phyloP scores from a whole-genome alignment of 176 grass and related monocot genomes.

The Pontederia crassipes region DNA sequence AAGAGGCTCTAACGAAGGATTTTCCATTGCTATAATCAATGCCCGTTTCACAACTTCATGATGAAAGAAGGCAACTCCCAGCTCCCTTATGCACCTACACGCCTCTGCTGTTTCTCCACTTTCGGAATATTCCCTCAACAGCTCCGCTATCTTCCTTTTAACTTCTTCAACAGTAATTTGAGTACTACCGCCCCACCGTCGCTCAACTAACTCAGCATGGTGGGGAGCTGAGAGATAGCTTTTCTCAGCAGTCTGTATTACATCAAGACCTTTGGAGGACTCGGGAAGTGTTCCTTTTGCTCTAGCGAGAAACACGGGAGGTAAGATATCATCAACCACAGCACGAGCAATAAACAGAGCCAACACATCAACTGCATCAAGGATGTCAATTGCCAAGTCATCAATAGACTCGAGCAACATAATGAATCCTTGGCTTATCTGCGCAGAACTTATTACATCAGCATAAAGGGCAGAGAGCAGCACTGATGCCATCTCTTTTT shows the following conservation, averaged over 20 bases:
- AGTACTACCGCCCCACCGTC: slow-evolving; percentile 16
- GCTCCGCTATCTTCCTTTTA: slow-evolving; percentile 15
- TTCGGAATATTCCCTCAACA: slow-evolving; percentile 15
- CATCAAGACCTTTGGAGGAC: slow-evolving; percentile 9
- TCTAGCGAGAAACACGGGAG: slow-evolving; percentile 15
- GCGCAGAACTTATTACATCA: slow-evolving; percentile 11
- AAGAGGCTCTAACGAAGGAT: slow-evolving; percentile 6
- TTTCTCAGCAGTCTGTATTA: slow-evolving; percentile 17
- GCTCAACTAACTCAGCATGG: slow-evolving; percentile 17
- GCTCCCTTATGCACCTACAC: slow-evolving; percentile 19
- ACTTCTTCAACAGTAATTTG: slow-evolving; percentile 20
- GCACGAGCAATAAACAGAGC: slow-evolving; percentile 20
- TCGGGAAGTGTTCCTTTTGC: slow-evolving; percentile 12
- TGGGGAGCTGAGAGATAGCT: slow-evolving; percentile 20
- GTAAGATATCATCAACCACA: slow-evolving; percentile 19
- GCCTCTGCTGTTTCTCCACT: slow-evolving; percentile 14
- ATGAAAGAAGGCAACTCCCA: slow-evolving; percentile 16
- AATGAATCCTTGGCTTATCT: slow-evolving; percentile 14
- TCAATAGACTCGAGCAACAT: slow-evolving; percentile 13
- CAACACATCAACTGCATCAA: slow-evolving; percentile 18
- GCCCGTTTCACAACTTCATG: slow-evolving; percentile 22
- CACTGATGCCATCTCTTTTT: slow-evolving; percentile 22
- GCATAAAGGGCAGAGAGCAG: slow-evolving; percentile 15
- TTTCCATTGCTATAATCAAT: slow-evolving; percentile 16
- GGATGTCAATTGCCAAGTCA: slow-evolving; percentile 20